Evolutionary conservation across 352 stramenopile genomes (phyloP).

Genomic region (Aphanomyces astaci): DNA sequence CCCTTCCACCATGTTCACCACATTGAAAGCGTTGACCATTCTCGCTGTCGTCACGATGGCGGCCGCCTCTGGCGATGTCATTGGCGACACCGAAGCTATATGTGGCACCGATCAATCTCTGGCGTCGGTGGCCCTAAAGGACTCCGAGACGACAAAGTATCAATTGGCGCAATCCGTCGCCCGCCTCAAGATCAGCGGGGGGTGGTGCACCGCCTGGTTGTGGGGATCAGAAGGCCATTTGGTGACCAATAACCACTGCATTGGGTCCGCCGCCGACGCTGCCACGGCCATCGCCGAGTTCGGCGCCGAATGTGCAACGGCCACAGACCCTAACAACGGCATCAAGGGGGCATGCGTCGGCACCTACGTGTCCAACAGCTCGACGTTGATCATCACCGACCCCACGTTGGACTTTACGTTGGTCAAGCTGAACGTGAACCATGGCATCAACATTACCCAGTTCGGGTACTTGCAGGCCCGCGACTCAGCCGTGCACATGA

Average conservation of each 20-base stretch:
- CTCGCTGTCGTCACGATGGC: too few species aligned
- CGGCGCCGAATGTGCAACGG: neutral
- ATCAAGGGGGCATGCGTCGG: constrained; percentile 31
- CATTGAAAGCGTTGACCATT: too few species aligned
- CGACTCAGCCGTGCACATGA: constrained; percentile 20
- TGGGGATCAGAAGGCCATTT: constrained; percentile 35
- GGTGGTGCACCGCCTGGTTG: constrained; percentile 43
- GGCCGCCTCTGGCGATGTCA: neutral
- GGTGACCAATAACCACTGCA: constrained; percentile 46
- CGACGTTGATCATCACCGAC: constrained; percentile 38
- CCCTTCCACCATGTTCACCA: too few species aligned
- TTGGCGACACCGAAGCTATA: neutral
- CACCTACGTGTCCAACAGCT: constrained; percentile 25
- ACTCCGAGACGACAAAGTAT: neutral
- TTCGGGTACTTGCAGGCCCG: constrained; percentile 33
- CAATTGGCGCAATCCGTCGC: constrained; percentile 38
- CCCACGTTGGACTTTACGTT: constrained; percentile 50
- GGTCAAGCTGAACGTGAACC: constrained; percentile 36
- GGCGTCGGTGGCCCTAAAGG: constrained; percentile 46
- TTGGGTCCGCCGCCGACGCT: constrained; percentile 25
- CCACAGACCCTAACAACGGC: constrained; percentile 5
- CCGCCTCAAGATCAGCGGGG: constrained; percentile 36
- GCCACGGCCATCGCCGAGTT: constrained; percentile 26
- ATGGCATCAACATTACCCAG: constrained; percentile 30
- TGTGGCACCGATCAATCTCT: constrained; percentile 50